phyloP scores from a whole-genome alignment of 768 basidiomycete genomes.

The Hirschioporus abietinus region DNA sequence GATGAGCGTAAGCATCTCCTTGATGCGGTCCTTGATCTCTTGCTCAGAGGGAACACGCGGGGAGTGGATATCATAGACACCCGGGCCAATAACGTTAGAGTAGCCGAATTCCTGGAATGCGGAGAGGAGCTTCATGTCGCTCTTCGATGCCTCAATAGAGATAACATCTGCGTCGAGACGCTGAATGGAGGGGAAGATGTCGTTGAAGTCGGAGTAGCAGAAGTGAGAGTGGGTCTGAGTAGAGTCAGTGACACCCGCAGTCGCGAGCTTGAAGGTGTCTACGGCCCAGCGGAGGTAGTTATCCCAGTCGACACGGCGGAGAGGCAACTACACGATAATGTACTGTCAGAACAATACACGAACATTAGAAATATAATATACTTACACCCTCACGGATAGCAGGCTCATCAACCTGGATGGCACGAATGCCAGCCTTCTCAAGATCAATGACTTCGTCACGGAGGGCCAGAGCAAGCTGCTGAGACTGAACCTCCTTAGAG shows the following conservation, averaged over 20 bases:
- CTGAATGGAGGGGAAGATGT: conserved; percentile 97
- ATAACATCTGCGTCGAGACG: conserved; percentile 98
- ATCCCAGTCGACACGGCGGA: conserved; percentile 95
- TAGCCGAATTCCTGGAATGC: conserved; percentile 96
- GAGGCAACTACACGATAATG: conserved; percentile 60
- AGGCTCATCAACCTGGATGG: conserved; percentile 99
- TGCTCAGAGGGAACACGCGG: conserved; percentile 92
- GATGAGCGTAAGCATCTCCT: conserved; percentile 76
- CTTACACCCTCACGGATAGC: conserved; percentile 97
- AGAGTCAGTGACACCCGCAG: conserved; percentile 89
- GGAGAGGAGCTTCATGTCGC: conserved; percentile 93
- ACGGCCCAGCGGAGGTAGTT: conserved; percentile 97
- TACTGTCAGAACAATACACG: conserved; percentile 12
- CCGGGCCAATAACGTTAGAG: conserved; percentile 96
- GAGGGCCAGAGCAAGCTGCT: conserved; percentile 95
- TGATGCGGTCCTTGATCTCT: conserved; percentile 92
- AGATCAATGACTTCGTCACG: conserved; percentile 98
- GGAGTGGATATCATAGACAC: conserved; percentile 99
- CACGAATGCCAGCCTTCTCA: conserved; percentile 92
- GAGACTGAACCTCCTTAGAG: conserved; percentile 92
- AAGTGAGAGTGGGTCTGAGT: conserved; percentile 99
- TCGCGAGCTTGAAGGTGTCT: conserved; percentile 96
- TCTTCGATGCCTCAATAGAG: conserved; percentile 98
- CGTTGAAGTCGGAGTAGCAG: conserved; percentile 98
- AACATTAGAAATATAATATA: conserved; percentile 13